Conservation (phyloP, 768 basidiomycete genomes). For the Dacryopinax spathularia region DNA sequence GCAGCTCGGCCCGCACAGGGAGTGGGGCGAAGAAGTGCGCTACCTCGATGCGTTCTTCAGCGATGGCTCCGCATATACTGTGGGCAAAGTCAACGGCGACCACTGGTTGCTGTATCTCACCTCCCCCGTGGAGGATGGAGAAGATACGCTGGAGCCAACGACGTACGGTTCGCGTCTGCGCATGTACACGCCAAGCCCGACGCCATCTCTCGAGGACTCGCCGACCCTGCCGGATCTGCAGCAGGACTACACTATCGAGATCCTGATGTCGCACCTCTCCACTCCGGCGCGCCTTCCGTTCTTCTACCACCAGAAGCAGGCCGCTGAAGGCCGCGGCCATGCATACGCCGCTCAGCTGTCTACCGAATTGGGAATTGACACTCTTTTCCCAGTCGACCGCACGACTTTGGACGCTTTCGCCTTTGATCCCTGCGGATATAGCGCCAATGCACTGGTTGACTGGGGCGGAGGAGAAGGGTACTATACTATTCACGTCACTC, state of each 20-base stretch:
- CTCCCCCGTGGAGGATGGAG: conserved; percentile 31
- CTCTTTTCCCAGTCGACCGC: conserved; percentile 63
- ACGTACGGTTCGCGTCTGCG: not conserved
- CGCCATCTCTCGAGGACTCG: conserved; percentile 14
- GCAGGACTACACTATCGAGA: conserved; percentile 90
- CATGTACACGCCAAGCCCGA: conserved; percentile 2
- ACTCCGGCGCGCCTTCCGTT: conserved; percentile 64
- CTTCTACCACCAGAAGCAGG: conserved; percentile 32
- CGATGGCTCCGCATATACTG: conserved; percentile 83
- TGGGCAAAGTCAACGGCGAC: conserved; percentile 95
- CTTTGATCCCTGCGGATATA: conserved; percentile 92
- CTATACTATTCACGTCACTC: conserved; percentile 96
- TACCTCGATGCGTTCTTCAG: conserved; percentile 83
- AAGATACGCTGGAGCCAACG: conserved; percentile 14
- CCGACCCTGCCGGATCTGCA: conserved; percentile 18
- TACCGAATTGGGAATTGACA: conserved; percentile 56
- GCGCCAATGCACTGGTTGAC: conserved; percentile 64
- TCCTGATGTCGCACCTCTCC: conserved; percentile 87
- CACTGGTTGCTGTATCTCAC: conserved; percentile 97
- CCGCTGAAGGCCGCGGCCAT: conserved; percentile 34
- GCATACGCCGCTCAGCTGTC: conserved; percentile 43
- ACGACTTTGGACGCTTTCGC: conserved; percentile 85
- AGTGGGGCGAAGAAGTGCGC: conserved; percentile 86
- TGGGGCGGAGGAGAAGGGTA: conserved; percentile 59
- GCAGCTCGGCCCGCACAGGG: conserved; percentile 79